A percentile compares a stretch with the other conserved stretches of the same genome.
Evolutionary conservation across 495 filamentous ascomycete genomes (phyloP).

Genomic region (Lasiosphaeris hirsuta): DNA sequence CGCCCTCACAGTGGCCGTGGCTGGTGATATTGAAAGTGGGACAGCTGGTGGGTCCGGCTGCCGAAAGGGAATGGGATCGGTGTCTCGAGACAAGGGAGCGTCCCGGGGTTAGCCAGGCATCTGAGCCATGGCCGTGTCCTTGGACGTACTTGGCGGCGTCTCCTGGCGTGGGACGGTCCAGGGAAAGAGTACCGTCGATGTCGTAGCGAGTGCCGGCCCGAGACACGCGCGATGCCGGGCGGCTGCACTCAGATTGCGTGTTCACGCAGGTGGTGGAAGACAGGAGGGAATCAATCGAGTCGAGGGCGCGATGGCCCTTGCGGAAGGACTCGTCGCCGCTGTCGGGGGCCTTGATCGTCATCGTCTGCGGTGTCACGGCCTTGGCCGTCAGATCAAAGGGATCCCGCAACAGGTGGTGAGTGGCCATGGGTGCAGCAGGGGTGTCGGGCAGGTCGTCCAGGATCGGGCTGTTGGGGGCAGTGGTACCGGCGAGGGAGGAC

Average conservation of each 20-base stretch:
- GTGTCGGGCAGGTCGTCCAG: conserved; percentile 13
- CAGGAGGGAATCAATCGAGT: conserved; percentile 32
- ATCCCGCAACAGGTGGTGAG: conserved; percentile 1
- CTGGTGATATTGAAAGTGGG: conserved; percentile 3
- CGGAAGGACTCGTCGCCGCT: conserved; percentile 16
- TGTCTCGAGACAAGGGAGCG: conserved; percentile 6
- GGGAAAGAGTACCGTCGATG: not conserved
- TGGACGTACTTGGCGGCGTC: conserved; percentile 6
- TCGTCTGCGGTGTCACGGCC: conserved; percentile 2
- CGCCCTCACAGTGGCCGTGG: conserved; percentile 12
- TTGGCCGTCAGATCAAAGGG: conserved; percentile 1
- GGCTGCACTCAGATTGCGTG: conserved; percentile 32
- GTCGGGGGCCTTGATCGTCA: not conserved
- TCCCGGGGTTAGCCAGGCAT: conserved; percentile 9
- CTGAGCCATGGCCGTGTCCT: not conserved
- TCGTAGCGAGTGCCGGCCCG: conserved; percentile 3
- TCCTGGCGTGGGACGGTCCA: not conserved
- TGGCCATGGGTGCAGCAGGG: conserved; percentile 4
- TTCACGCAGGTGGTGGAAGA: conserved; percentile 34
- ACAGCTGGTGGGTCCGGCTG: conserved; percentile 5
- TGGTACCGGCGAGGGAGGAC: conserved; percentile 27
- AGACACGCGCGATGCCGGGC: conserved; percentile 28
- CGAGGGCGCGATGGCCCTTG: conserved; percentile 26
- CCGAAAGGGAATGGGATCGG: conserved; percentile 7
- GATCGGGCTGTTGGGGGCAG: conserved; percentile 28